phyloP scores from a whole-genome alignment of 2,329 filamentous ascomycete genomes.

The Ascocoryne sarcoides region DNA sequence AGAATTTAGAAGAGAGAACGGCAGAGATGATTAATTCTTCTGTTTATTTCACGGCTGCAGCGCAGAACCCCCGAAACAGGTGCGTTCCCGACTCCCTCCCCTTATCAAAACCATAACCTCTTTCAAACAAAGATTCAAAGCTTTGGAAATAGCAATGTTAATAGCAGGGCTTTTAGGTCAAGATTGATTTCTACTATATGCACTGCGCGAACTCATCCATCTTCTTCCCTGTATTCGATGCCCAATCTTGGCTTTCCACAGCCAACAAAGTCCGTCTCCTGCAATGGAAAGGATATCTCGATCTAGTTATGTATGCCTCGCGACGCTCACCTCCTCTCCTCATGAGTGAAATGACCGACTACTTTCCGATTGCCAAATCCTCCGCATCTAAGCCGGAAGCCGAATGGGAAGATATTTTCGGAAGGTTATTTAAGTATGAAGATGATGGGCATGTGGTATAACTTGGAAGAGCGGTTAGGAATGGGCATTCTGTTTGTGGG shows the following conservation, averaged over 20 bases:
- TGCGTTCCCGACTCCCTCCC: not conserved
- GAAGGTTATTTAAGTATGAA: constrained; percentile 37
- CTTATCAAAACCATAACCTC: not conserved
- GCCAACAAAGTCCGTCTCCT: constrained; percentile 60
- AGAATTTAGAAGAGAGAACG: constrained; percentile 39
- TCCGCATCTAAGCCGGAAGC: constrained; percentile 23
- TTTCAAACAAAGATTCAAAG: no score
- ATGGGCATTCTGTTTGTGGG: constrained; percentile 47
- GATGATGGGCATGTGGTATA: constrained; percentile 84
- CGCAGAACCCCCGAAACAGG: constrained; percentile 51
- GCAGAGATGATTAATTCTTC: constrained; percentile 63
- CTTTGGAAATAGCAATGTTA: no score
- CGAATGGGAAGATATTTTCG: constrained; percentile 33
- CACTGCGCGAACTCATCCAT: constrained; percentile 65
- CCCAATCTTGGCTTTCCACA: constrained; percentile 45
- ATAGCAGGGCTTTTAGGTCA: no score
- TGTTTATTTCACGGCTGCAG: constrained; percentile 40
- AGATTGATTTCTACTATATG: constrained; percentile 77
- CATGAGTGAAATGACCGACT: constrained; percentile 49
- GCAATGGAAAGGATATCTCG: constrained; percentile 72
- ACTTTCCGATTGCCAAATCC: constrained; percentile 37
- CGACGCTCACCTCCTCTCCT: constrained; percentile 53
- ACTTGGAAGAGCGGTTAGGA: constrained; percentile 57
- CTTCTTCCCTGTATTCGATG: constrained; percentile 65
- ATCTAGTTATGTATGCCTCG: constrained; percentile 66